phyloP scores from a whole-genome alignment of 768 basidiomycete species.

The Tylopilus sp. region DNA sequence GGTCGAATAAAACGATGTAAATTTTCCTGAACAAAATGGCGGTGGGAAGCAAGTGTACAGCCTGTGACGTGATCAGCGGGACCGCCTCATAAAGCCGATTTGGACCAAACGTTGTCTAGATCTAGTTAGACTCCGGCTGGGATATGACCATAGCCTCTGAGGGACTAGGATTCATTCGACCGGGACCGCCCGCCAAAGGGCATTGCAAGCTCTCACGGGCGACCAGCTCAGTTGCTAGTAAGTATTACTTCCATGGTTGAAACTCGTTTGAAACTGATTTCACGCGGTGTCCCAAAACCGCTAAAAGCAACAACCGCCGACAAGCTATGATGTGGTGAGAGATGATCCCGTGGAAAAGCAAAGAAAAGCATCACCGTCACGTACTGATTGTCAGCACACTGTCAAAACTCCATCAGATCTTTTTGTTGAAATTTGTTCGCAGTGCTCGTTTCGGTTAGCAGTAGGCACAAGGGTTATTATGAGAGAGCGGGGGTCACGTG shows the following conservation, averaged over 20 bases:
- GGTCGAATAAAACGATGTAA: conserved; percentile 14
- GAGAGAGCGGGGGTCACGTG: not conserved
- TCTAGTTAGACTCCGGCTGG: no score
- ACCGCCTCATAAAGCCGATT: conserved; percentile 19
- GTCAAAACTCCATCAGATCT: not conserved
- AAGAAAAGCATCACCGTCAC: conserved; percentile 13
- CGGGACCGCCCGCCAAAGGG: not conserved
- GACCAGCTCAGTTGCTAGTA: conserved; percentile 6
- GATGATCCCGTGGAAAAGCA: not conserved
- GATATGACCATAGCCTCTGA: no score
- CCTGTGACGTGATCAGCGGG: conserved; percentile 32
- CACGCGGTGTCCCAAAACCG: conserved; percentile 12
- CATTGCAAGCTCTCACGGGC: conserved; percentile 3
- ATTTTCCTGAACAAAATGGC: conserved; percentile 16
- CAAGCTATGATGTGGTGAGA: not conserved
- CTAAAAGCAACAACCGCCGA: conserved; percentile 3
- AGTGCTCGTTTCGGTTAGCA: no score
- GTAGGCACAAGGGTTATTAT: no score
- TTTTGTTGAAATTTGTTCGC: no score
- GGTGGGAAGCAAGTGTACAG: conserved; percentile 19
- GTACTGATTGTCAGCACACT: not conserved
- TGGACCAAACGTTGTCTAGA: no score
- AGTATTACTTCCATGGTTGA: conserved; percentile 1
- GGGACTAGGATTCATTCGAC: no score
- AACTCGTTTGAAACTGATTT: conserved; percentile 7